Evolutionary conservation across 441 rosid genomes (phyloP), one percentile per base, ranked within the genome.

Genomic region (Macaranga tanarius): DNA sequence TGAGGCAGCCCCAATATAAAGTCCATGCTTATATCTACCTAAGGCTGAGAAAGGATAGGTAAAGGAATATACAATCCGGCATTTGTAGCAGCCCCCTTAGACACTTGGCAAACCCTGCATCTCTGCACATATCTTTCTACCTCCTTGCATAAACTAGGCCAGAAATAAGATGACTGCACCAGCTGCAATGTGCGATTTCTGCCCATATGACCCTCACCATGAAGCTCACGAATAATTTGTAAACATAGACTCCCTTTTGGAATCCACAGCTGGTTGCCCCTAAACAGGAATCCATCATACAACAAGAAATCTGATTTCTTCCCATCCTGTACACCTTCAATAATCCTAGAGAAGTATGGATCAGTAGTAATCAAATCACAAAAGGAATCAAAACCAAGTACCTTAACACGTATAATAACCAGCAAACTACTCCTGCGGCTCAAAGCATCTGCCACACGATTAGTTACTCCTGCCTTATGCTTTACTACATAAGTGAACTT

Each of bases 1-100:
- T 6, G 25, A 12, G 22, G 71, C 26, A 65, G 47, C 23, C 56
- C 72, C 40, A 74, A 10, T 0, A 28, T n/a, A 26, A 75, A 75
- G 25, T 75, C 73, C 68, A 67, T 75, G n/a, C 28, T 28, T 1
- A 60, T 22, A 7, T 68, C 54, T 0, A 38, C 20, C 76, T 25
- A 65, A 0, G 48, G 47, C 11, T 57, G 48, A 10, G 40, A n/a
- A 38, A 38, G 23, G 23, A 54, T 7, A 3, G 17, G 23, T 7
- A 54, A 7, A 17, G 58, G 23, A 8, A 54, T 54, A 23, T 54
- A 17, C 3, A 54, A 9, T 19, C 22, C 22, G 17, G 58, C 58
- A 54, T 3, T 54, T 17, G 58, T 12, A 12, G 8, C 20, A 2
- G 3, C 22, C 1, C 58, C 1, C 9, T 54, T 54, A 19, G 58